A percentile compares a stretch with the other conserved stretches of the same genome.
phyloP scores from a whole-genome alignment of 306 rosid genomes.

The Rosa lucieae region DNA sequence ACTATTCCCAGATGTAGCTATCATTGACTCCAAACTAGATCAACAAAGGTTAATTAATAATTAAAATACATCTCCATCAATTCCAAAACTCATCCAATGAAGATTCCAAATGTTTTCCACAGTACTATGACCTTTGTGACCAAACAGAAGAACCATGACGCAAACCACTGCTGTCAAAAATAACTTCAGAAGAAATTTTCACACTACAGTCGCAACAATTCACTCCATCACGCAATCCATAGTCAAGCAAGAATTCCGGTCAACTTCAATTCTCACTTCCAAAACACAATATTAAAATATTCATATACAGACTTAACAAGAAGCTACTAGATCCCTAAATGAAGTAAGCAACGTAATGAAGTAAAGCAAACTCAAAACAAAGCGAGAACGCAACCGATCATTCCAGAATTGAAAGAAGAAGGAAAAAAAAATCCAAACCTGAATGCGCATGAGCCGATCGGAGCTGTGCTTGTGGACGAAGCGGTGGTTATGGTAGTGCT shows the following conservation, averaged over 20 bases:
- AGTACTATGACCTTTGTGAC: background rate
- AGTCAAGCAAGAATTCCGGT: background rate
- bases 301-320: background rate
- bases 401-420: background rate
- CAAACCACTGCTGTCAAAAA: background rate
- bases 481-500: slow-evolving; percentile 43
- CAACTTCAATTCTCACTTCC: slow-evolving; percentile 10
- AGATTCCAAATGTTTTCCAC: background rate
- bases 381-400: background rate
- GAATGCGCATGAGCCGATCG: slow-evolving; percentile 85
- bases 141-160: background rate
- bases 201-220: background rate
- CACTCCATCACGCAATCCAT: background rate
- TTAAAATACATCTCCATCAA: background rate
- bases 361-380: background rate
- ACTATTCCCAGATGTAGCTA: background rate
- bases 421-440: slow-evolving; percentile 33
- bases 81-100: background rate
- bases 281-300: background rate
- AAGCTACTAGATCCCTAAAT: background rate
- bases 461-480: slow-evolving; percentile 62
- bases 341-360: background rate
- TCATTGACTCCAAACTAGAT: background rate
- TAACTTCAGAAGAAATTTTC: background rate
- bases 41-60: too few species aligned